Percentiles rank a stretch among this genome's conserved stretches.
These are phyloP conservation scores for Draba incana DNA, from an alignment of 345 rosid species.

Conservation along the genomic window DNA sequence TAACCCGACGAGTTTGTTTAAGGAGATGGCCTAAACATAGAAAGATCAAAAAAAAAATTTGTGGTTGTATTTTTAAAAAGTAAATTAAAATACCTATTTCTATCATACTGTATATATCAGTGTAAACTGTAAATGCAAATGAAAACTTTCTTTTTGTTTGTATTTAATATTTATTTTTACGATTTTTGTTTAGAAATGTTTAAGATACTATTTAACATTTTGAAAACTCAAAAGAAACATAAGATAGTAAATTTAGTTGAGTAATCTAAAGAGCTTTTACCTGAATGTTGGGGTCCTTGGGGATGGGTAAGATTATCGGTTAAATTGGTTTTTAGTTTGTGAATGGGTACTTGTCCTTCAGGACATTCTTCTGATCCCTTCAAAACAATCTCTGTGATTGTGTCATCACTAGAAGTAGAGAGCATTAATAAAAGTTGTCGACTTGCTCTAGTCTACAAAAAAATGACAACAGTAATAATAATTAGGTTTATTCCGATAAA, in stretches of 20 bases:
- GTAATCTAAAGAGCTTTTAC: slow-evolving; percentile 17
- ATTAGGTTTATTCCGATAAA: background rate
- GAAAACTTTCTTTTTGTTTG: no score
- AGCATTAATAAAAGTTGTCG: slow-evolving; percentile 34
- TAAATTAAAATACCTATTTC: no score
- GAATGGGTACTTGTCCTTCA: slow-evolving; percentile 36
- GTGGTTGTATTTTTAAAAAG: background rate
- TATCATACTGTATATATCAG: no score
- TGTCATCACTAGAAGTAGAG: slow-evolving; percentile 16
- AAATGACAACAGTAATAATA: background rate
- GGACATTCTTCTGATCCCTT: slow-evolving; percentile 34
- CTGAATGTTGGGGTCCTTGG: slow-evolving; percentile 4
- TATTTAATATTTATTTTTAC: no score
- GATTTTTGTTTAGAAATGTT: no score
- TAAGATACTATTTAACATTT: no score
- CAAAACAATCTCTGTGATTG: background rate
- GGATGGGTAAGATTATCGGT: slow-evolving; percentile 17
- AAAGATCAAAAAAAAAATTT: background rate
- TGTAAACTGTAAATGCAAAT: no score
- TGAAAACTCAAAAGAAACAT: background rate
- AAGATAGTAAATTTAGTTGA: background rate
- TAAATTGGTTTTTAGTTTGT: slow-evolving; percentile 23
- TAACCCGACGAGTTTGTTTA: background rate
- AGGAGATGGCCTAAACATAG: slow-evolving; percentile 11
- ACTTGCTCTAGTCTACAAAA: slow-evolving; percentile 30